Conservation (phyloP, 139 green algal genomes). For the Zygnema circumcarinatum region DNA sequence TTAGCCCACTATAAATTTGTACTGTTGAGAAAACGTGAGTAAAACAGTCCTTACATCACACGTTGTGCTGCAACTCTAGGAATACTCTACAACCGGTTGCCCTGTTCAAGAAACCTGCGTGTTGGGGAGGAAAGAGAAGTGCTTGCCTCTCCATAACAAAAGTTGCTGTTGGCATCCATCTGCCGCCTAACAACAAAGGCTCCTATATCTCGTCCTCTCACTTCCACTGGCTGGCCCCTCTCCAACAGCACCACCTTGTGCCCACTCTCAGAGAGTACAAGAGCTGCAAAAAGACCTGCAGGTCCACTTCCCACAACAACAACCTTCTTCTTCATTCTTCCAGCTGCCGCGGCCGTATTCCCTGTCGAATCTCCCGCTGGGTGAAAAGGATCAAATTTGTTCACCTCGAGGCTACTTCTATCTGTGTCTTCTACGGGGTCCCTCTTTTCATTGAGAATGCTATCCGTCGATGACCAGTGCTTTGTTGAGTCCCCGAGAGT, state of each 20-base stretch:
- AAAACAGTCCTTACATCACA: too few species aligned
- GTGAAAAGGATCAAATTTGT: background rate
- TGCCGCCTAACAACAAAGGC: conserved; percentile 74
- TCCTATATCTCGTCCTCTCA: conserved; percentile 80
- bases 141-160: conserved; percentile 79
- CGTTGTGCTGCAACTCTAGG: too few species aligned
- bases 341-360: background rate
- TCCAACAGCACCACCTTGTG: conserved; percentile 77
- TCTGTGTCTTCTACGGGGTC: background rate
- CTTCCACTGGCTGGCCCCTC: conserved; percentile 79
- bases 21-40: too few species aligned
- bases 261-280: conserved; percentile 72
- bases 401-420: background rate
- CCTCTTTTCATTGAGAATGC: background rate
- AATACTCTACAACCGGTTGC: too few species aligned
- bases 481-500: background rate
- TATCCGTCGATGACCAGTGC: background rate
- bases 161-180: conserved; percentile 78
- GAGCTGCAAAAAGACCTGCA: conserved; percentile 82
- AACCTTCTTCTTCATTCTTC: background rate
- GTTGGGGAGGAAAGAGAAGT: too few species aligned
- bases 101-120: too few species aligned
- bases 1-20: too few species aligned
- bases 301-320: conserved; percentile 70
- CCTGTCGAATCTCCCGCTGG: background rate